Evolutionary conservation across 768 basidiomycete genomes (phyloP).

Genomic region (Phlebiopsis flavidoalba): DNA sequence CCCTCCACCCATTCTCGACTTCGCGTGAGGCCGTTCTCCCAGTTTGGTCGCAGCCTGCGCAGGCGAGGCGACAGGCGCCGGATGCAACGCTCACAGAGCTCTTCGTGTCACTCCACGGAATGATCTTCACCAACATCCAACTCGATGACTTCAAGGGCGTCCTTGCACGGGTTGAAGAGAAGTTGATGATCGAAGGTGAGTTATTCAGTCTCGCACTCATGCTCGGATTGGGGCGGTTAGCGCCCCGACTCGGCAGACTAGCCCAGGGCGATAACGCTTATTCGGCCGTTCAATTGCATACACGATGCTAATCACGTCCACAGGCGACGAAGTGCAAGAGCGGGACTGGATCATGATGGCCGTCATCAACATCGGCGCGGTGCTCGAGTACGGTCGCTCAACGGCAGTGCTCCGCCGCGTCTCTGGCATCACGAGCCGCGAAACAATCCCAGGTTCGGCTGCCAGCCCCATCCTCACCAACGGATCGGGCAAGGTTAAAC

Average conservation of each 20-base stretch:
- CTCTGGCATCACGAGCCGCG: conserved; percentile 39
- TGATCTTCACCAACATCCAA: conserved; percentile 94
- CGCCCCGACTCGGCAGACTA: too few relatives aligned
- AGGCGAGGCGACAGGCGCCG: conserved; percentile 68
- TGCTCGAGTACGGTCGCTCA: conserved; percentile 85
- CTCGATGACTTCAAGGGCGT: conserved; percentile 86
- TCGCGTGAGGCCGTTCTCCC: conserved; percentile 88
- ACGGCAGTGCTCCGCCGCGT: conserved; percentile 64
- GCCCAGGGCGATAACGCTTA: not conserved
- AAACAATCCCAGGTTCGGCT: conserved; percentile 28
- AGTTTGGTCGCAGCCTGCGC: conserved; percentile 77
- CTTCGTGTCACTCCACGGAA: conserved; percentile 91
- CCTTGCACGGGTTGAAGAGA: conserved; percentile 81
- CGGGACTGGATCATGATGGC: conserved; percentile 98
- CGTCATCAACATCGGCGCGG: conserved; percentile 69
- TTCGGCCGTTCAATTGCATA: not conserved
- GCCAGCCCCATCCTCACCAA: conserved; percentile 46
- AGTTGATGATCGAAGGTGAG: conserved; percentile 64
- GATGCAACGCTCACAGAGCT: conserved; percentile 73
- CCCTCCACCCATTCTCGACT: conserved; percentile 79
- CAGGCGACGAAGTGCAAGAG: conserved; percentile 49
- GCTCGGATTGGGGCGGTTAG: too few relatives aligned
- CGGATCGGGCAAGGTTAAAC: conserved; percentile 30
- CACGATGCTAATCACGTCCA: not conserved
- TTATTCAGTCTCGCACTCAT: not conserved